phyloP scores from a whole-genome alignment of 2,329 filamentous ascomycete species.

The Chrysosporium keratinophilum region DNA sequence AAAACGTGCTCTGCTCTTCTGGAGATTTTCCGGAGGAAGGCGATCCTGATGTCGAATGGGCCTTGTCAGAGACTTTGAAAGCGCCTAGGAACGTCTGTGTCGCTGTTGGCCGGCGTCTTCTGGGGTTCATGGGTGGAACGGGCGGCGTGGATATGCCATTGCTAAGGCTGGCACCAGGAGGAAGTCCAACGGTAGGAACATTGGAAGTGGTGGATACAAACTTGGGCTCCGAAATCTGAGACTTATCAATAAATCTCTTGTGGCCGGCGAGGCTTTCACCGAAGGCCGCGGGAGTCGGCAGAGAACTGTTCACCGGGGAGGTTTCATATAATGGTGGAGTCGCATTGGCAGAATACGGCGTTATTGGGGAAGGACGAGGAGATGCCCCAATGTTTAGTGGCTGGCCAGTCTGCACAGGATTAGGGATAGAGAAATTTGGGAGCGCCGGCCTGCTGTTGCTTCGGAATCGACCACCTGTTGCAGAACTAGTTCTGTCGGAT shows the following conservation, averaged over 20 bases:
- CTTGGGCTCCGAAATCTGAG: slow-evolving; percentile 52
- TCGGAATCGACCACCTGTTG: slow-evolving; percentile 31
- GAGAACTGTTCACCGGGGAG: slow-evolving; percentile 35
- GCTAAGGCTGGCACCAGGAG: slow-evolving; percentile 44
- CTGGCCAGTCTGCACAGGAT: slow-evolving; percentile 20
- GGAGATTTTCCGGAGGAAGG: slow-evolving; percentile 13
- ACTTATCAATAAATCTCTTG: slow-evolving; percentile 51
- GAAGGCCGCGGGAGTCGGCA: slow-evolving; percentile 22
- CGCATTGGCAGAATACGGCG: slow-evolving; percentile 43
- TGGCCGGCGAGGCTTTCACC: slow-evolving; percentile 26
- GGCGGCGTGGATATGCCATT: slow-evolving; percentile 46
- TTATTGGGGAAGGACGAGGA: slow-evolving; percentile 37
- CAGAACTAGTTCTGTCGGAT: slow-evolving; percentile 24
- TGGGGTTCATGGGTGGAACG: slow-evolving; percentile 51
- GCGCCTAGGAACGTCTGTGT: slow-evolving; percentile 34
- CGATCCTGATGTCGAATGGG: slow-evolving; percentile 22
- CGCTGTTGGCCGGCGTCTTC: slow-evolving; percentile 42
- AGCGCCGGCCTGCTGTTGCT: slow-evolving; percentile 29
- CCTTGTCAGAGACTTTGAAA: slow-evolving; percentile 29
- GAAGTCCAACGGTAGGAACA: slow-evolving; percentile 49
- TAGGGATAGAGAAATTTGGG: slow-evolving; percentile 20
- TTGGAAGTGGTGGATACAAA: slow-evolving; percentile 46
- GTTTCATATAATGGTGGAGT: slow-evolving; percentile 44
- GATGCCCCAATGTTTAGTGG: slow-evolving; percentile 30
- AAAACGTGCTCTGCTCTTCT: slow-evolving; percentile 36